Conservation (phyloP, 495 filamentous ascomycete genomes). For the Thermochaetoides thermophila region DNA sequence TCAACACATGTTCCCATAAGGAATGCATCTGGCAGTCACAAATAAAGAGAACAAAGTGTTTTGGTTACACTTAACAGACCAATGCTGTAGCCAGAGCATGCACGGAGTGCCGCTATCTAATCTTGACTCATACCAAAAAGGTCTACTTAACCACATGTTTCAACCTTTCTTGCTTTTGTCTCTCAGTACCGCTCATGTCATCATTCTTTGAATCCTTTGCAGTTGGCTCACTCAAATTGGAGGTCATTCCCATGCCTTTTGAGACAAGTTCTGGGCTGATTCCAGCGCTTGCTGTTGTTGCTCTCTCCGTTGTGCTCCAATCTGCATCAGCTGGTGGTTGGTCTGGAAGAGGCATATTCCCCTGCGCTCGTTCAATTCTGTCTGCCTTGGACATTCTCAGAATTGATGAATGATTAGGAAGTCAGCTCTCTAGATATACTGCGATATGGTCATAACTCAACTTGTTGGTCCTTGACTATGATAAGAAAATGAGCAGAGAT, state of each 20-base stretch:
- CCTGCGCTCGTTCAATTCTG: conserved; percentile 47
- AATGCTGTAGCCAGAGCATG: too few relatives aligned
- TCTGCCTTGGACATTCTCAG: conserved; percentile 38
- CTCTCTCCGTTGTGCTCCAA: conserved; percentile 55
- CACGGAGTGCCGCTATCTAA: too few relatives aligned
- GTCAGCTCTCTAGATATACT: background rate
- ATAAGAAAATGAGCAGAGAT: too few relatives aligned
- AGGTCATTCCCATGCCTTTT: conserved; percentile 31
- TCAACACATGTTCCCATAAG: too few relatives aligned
- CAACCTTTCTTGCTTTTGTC: too few relatives aligned
- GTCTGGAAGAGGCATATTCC: conserved; percentile 67
- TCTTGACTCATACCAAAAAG: too few relatives aligned
- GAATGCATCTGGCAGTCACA: too few relatives aligned
- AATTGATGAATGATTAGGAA: background rate
- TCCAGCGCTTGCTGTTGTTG: conserved; percentile 49
- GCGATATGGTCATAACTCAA: background rate
- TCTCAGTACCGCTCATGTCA: conserved; percentile 30
- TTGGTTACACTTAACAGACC: too few relatives aligned
- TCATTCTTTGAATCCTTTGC: conserved; percentile 35
- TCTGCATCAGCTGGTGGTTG: conserved; percentile 56
- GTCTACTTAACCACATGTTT: too few relatives aligned
- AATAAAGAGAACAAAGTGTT: too few relatives aligned
- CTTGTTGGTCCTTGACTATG: background rate
- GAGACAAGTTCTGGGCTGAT: conserved; percentile 34
- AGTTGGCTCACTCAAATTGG: conserved; percentile 47